phyloP scores from a whole-genome alignment of 2,329 filamentous ascomycete genomes.

The Pseudocercospora ulei region DNA sequence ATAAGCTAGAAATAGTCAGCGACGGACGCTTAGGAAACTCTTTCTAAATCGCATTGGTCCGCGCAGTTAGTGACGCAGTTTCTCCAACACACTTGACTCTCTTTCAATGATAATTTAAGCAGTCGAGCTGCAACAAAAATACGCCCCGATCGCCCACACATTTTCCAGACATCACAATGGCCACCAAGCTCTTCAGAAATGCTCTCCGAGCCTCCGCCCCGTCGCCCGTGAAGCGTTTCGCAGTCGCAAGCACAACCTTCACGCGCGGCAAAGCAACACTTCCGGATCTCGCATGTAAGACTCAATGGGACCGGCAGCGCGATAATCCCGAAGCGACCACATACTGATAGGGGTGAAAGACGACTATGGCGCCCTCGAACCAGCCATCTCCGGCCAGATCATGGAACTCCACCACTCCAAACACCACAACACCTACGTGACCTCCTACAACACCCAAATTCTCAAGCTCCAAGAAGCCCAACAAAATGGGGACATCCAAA shows the following conservation, averaged over 20 bases:
- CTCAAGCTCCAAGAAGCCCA: slow-evolving; percentile 58
- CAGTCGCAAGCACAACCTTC: slow-evolving; percentile 63
- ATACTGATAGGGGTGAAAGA: slow-evolving; percentile 46
- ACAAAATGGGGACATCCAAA: slow-evolving; percentile 45
- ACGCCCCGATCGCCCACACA: too few species aligned
- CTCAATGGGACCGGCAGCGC: background rate
- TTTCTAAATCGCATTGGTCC: too few species aligned
- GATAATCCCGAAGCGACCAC: background rate
- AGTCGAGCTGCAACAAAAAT: too few species aligned
- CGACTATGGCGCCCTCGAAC: slow-evolving; percentile 92
- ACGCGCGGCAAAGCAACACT: slow-evolving; percentile 83
- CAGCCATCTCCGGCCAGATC: slow-evolving; percentile 72
- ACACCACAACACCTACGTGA: slow-evolving; percentile 91
- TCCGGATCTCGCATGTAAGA: slow-evolving; percentile 70
- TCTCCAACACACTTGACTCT: too few species aligned
- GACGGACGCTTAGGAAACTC: too few species aligned
- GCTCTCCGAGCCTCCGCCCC: slow-evolving; percentile 59
- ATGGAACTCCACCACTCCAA: slow-evolving; percentile 94
- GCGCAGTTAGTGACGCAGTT: too few species aligned
- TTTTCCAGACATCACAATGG: too few species aligned
- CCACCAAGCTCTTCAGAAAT: slow-evolving; percentile 63
- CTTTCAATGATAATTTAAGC: too few species aligned
- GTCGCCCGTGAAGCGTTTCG: slow-evolving; percentile 51
- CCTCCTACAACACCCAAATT: slow-evolving; percentile 69
- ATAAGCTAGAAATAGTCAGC: too few species aligned